Conservation (phyloP, 2,329 filamentous ascomycete species). For the Bipolaris zeicola region DNA sequence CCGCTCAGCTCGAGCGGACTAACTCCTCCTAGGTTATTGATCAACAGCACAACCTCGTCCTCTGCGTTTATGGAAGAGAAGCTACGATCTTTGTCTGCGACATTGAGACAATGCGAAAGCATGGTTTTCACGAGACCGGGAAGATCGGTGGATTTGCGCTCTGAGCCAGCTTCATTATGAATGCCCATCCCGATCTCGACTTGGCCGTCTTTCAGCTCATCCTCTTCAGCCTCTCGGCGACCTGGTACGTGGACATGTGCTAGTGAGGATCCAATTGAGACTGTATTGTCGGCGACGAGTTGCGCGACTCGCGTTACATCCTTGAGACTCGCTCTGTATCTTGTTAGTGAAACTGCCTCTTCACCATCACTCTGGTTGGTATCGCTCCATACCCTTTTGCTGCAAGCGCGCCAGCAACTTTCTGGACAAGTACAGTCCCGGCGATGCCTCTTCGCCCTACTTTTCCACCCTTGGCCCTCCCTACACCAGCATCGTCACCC, state of each 20-base stretch:
- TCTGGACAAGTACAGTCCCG: constrained; percentile 88
- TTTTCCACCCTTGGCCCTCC: constrained; percentile 80
- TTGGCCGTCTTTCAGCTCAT: constrained; percentile 65
- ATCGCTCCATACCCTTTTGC: constrained; percentile 62
- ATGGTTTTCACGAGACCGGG: constrained; percentile 60
- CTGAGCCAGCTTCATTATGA: constrained; percentile 67
- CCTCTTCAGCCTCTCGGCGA: constrained; percentile 62
- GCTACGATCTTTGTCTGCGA: constrained; percentile 69
- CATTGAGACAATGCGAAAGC: constrained; percentile 68
- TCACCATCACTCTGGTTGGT: background rate
- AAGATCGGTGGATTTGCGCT: constrained; percentile 51
- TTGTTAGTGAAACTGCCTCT: background rate
- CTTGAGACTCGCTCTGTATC: constrained; percentile 58
- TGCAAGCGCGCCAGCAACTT: constrained; percentile 84
- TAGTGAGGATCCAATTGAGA: constrained; percentile 83
- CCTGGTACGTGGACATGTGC: constrained; percentile 95
- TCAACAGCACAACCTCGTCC: constrained; percentile 69
- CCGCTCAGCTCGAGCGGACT: constrained; percentile 74
- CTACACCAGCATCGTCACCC: constrained; percentile 90
- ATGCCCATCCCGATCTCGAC: constrained; percentile 76
- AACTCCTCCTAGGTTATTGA: constrained; percentile 79
- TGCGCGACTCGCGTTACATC: constrained; percentile 76
- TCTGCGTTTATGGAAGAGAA: constrained; percentile 67
- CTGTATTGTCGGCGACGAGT: constrained; percentile 74
- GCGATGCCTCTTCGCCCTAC: constrained; percentile 90